phyloP scores from a whole-genome alignment of 768 basidiomycete genomes.

The Mycena haematopus region DNA sequence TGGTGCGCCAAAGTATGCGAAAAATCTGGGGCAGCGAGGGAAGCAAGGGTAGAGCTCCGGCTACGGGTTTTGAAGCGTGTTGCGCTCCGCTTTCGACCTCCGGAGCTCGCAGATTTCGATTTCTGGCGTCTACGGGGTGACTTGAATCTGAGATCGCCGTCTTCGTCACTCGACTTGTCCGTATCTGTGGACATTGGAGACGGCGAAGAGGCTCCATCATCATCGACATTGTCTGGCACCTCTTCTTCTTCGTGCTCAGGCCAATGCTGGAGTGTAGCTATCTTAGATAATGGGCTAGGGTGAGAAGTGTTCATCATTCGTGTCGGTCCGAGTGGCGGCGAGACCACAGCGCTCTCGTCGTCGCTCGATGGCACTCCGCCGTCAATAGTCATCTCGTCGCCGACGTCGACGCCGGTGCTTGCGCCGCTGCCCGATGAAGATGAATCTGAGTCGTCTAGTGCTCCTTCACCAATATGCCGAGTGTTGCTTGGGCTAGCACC shows the following conservation, averaged over 20 bases:
- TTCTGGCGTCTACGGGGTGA: constrained; percentile 37
- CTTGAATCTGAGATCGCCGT: constrained; percentile 35
- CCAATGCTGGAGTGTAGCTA: constrained; percentile 62
- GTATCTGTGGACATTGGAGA: constrained; percentile 73
- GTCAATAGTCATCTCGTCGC: constrained; percentile 35
- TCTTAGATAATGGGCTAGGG: constrained; percentile 71
- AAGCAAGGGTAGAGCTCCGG: constrained; percentile 72
- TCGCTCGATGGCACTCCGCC: constrained; percentile 39
- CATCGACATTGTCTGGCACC: constrained; percentile 46
- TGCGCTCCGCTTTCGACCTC: constrained; percentile 35
- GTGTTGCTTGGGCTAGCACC: constrained; percentile 45
- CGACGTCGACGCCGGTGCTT: constrained; percentile 41
- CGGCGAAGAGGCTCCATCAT: constrained; percentile 60
- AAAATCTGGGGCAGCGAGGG: constrained; percentile 50
- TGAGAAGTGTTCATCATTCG: constrained; percentile 43
- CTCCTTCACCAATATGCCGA: constrained; percentile 77
- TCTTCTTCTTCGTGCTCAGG: constrained; percentile 52
- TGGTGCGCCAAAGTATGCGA: constrained; percentile 47
- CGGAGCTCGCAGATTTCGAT: constrained; percentile 40
- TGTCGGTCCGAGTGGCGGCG: constrained; percentile 41
- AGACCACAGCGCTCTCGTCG: constrained; percentile 43
- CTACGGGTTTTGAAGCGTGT: constrained; percentile 53
- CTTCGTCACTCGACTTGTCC: constrained; percentile 40
- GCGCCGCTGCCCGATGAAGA: constrained; percentile 57
- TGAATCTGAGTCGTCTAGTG: constrained; percentile 80